These are phyloP conservation scores for Ceratocystis diversiconidia DNA, from an alignment of 2,329 filamentous ascomycete genomes.

Conservation along the genomic window DNA sequence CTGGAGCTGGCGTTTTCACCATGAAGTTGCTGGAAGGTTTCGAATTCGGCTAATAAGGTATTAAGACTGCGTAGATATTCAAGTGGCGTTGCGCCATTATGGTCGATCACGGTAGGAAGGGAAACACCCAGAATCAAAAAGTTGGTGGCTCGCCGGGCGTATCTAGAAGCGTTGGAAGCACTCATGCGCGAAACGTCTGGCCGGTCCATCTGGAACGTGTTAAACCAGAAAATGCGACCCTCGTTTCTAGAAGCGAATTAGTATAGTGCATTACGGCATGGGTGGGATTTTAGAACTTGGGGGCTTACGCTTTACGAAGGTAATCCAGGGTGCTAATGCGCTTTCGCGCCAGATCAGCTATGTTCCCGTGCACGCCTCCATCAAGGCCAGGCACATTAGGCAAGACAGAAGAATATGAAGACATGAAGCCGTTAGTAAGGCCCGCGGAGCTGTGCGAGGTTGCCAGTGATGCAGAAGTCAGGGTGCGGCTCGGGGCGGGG, in stretches of 20 bases:
- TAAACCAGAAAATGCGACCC: constrained; percentile 94
- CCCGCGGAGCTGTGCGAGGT: constrained; percentile 6
- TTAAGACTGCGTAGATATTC: constrained; percentile 84
- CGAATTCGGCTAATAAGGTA: constrained; percentile 76
- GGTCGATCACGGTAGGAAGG: constrained; percentile 75
- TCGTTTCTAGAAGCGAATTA: constrained; percentile 50
- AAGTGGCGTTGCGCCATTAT: constrained; percentile 61
- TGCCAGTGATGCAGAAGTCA: constrained; percentile 3
- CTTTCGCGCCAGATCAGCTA: constrained; percentile 80
- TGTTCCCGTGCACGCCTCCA: constrained; percentile 41
- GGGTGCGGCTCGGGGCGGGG: constrained; percentile 15
- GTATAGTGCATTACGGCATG: background rate
- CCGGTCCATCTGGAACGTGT: constrained; percentile 83
- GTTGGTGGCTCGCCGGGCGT: constrained; percentile 81
- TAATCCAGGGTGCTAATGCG: constrained; percentile 91
- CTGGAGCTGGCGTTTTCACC: constrained; percentile 58
- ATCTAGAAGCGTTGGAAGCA: constrained; percentile 70
- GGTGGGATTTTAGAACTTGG: background rate
- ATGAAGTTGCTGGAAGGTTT: constrained; percentile 80
- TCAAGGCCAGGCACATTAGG: constrained; percentile 27
- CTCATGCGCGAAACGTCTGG: constrained; percentile 66
- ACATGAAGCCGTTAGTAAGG: constrained; percentile 12
- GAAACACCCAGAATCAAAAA: constrained; percentile 87
- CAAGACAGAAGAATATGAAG: constrained; percentile 6
- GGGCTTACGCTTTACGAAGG: constrained; percentile 69